These are phyloP conservation scores for Nephelium lappaceum DNA, from an alignment of 345 rosid genomes.

Conservation along the genomic window DNA sequence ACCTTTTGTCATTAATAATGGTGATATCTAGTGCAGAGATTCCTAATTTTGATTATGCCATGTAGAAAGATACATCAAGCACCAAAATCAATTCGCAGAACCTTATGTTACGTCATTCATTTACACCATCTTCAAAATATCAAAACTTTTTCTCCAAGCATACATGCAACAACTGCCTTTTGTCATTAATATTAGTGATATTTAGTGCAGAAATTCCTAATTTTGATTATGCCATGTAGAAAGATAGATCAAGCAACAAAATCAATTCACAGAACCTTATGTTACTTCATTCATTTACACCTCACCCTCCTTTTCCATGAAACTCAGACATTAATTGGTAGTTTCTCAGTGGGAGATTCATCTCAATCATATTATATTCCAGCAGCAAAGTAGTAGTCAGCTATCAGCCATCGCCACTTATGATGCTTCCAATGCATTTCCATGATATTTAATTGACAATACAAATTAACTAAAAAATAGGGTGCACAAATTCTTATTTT, in stretches of 20 bases:
- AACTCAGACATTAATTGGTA: neutral
- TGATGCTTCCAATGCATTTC: neutral
- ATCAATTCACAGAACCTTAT: neutral
- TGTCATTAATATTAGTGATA: neutral
- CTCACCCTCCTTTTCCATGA: constrained; percentile 2
- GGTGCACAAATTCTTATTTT: neutral
- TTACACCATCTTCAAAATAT: neutral
- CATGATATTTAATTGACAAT: neutral
- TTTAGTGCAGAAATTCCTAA: neutral
- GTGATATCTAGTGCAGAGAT: neutral
- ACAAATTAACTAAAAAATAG: neutral
- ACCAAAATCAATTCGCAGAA: neutral
- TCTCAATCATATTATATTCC: neutral
- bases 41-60: neutral
- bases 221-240: neutral
- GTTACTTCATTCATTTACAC: neutral
- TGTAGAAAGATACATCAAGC: constrained; percentile 1
- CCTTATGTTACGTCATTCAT: neutral
- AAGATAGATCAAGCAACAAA: constrained; percentile 3
- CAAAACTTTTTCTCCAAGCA: neutral
- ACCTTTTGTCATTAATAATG: neutral
- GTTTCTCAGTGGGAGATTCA: neutral
- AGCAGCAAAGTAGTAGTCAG: neutral
- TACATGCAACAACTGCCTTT: neutral
- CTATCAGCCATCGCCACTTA: neutral